Conservation (phyloP, 306 rosid species). For the Casuarina cunninghamiana region DNA sequence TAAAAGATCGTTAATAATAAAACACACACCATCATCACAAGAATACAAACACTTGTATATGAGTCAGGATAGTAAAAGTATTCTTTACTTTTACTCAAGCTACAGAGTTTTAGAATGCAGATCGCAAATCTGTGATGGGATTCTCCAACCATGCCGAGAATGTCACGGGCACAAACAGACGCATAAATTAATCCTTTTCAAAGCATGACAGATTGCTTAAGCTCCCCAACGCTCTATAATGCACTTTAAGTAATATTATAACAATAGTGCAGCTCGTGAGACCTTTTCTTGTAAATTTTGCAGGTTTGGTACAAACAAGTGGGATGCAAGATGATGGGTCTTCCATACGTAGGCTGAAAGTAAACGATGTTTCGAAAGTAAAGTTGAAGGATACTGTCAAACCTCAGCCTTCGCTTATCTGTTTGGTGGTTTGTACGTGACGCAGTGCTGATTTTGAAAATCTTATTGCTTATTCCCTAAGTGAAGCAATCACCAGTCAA, state of each 20-base stretch:
- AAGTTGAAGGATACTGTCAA: no score
- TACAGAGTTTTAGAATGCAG: no score
- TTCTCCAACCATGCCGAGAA: slow-evolving; percentile 15
- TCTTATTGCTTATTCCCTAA: neutral
- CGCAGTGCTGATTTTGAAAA: neutral
- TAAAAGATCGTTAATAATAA: no score
- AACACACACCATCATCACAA: no score
- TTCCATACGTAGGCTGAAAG: no score
- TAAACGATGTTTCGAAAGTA: no score
- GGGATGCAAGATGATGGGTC: no score
- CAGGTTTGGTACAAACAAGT: no score
- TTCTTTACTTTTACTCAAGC: no score
- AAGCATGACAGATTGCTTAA: slow-evolving; percentile 26
- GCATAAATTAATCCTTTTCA: slow-evolving; percentile 16
- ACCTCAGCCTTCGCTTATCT: neutral
- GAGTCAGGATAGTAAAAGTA: no score
- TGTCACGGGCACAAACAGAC: slow-evolving; percentile 25
- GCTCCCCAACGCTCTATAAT: neutral
- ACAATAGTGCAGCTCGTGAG: neutral
- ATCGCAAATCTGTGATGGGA: neutral
- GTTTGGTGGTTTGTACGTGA: neutral
- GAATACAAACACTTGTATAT: no score
- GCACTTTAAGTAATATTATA: neutral
- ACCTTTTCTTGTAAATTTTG: neutral
- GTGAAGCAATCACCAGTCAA: neutral